phyloP scores from a whole-genome alignment of 805 yeast genomes.

The Hanseniaspora singularis region DNA sequence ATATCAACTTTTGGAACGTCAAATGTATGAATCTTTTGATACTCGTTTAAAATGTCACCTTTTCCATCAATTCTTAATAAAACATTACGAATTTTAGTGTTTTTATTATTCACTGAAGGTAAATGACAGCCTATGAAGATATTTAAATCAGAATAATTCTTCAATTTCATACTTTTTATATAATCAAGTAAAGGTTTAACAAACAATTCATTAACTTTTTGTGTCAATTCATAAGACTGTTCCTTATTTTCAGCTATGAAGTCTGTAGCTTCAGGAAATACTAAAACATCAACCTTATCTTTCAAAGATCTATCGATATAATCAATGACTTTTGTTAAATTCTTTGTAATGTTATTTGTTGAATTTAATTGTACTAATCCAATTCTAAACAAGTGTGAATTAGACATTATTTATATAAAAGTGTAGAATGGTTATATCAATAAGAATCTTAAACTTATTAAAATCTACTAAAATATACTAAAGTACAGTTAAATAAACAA shows the following conservation, averaged over 20 bases:
- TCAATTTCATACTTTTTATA: slow-evolving; percentile 30
- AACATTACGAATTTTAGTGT: slow-evolving; percentile 51
- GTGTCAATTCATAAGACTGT: slow-evolving; percentile 55
- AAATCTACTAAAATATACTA: too few species aligned
- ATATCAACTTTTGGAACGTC: slow-evolving; percentile 68
- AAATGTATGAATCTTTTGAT: slow-evolving; percentile 79
- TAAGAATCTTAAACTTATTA: too few species aligned
- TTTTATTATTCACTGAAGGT: slow-evolving; percentile 36
- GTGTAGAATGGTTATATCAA: too few species aligned
- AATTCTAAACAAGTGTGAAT: slow-evolving; percentile 25
- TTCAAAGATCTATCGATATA: slow-evolving; percentile 54
- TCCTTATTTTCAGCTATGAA: slow-evolving; percentile 60
- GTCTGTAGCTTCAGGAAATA: slow-evolving; percentile 90
- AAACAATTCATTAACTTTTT: slow-evolving; percentile 32
- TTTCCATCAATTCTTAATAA: slow-evolving; percentile 53
- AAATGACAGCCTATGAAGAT: slow-evolving; percentile 86
- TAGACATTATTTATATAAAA: not conserved
- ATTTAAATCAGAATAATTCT: slow-evolving; percentile 31
- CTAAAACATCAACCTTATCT: slow-evolving; percentile 52
- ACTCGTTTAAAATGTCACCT: slow-evolving; percentile 57
- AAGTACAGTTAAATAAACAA: too few species aligned
- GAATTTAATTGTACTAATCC: slow-evolving; percentile 87
- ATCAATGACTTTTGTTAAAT: slow-evolving; percentile 46
- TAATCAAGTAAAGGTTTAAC: slow-evolving; percentile 36
- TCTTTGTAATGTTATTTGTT: slow-evolving; percentile 45